Percentiles rank a stretch among this genome's conserved stretches.
phyloP scores from a whole-genome alignment of 2,329 filamentous ascomycete genomes.

The Bipolaris cookei region DNA sequence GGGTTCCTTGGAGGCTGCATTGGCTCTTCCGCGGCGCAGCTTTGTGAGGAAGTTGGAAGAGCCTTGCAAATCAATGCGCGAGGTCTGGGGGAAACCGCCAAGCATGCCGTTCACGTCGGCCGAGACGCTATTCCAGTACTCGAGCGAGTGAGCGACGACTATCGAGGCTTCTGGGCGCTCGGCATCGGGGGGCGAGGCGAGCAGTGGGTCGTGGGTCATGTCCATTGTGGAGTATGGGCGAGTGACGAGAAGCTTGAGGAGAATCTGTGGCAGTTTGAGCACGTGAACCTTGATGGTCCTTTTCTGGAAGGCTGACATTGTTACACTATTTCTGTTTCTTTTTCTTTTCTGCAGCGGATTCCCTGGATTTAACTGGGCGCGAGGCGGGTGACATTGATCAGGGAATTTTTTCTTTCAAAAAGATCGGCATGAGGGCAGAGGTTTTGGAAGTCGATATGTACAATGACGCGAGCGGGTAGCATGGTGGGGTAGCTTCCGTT shows the following conservation, averaged over 20 bases:
- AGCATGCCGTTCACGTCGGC: conserved; percentile 76
- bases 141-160: conserved; percentile 51
- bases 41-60: conserved; percentile 73
- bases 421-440: neutral
- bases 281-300: neutral
- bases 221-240: conserved; percentile 25
- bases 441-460: neutral
- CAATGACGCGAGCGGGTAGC: neutral
- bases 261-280: conserved; percentile 9
- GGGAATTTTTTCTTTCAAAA: neutral
- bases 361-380: neutral
- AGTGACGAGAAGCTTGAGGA: neutral
- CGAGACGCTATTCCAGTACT: conserved; percentile 61
- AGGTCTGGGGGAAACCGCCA: conserved; percentile 73
- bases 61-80: conserved; percentile 72
- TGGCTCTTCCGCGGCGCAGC: conserved; percentile 52
- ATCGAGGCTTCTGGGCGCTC: conserved; percentile 53
- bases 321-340: neutral
- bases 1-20: conserved; percentile 24
- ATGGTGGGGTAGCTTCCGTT: conserved; percentile 23
- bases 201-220: conserved; percentile 36
- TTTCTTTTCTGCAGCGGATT: neutral
- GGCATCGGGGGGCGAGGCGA: conserved; percentile 23
- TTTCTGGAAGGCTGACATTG: conserved; percentile 1
- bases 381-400: neutral